These are phyloP conservation scores for Chlorella variabilis DNA, from an alignment of 163 green algal genomes.

Conservation along the genomic window DNA sequence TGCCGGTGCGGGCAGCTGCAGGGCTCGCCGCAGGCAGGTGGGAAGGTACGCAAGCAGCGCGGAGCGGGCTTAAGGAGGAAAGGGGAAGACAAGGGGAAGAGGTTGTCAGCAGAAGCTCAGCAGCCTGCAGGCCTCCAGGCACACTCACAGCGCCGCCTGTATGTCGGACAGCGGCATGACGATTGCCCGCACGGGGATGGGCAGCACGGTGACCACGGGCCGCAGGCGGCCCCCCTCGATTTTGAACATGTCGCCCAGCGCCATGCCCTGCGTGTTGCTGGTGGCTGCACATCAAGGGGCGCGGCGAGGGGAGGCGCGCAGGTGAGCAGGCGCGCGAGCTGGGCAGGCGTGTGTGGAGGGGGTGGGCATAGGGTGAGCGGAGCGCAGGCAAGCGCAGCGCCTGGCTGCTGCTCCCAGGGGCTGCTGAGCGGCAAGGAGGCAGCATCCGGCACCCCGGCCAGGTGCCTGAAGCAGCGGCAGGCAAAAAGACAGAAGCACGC, in stretches of 20 bases:
- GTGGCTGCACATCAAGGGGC: too few species aligned
- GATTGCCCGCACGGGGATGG: conserved; percentile 46
- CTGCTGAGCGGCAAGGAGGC: too few species aligned
- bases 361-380: too few species aligned
- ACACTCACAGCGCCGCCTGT: conserved; percentile 8
- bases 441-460: too few species aligned
- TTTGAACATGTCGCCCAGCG: conserved; percentile 31
- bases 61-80: neutral
- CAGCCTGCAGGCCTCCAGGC: neutral
- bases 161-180: conserved; percentile 30
- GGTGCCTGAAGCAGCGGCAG: neutral
- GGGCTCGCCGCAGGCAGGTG: neutral
- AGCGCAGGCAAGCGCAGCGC: too few species aligned
- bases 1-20: neutral
- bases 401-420: too few species aligned
- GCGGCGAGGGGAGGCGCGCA: too few species aligned
- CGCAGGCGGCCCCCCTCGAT: conserved; percentile 9
- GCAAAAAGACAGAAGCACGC: neutral
- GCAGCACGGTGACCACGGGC: conserved; percentile 35
- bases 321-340: too few species aligned
- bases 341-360: too few species aligned
- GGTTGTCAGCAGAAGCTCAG: too few species aligned
- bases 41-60: neutral
- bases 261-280: conserved; percentile 32
- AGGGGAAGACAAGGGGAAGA: neutral